These are phyloP conservation scores for Pinus taeda DNA, from an alignment of 75 land plant genomes.

Conservation along the genomic window DNA sequence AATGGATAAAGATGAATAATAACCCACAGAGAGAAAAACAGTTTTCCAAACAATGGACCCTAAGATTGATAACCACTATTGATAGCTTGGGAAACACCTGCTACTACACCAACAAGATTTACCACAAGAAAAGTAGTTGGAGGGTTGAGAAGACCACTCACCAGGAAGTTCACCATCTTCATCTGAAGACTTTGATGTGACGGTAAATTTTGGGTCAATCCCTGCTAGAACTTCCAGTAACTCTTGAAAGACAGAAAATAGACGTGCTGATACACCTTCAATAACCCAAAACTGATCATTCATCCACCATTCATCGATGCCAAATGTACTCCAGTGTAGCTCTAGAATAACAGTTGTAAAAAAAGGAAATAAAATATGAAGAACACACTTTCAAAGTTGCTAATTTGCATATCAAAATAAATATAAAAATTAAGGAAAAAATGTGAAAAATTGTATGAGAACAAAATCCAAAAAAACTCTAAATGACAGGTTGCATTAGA, in stretches of 20 bases:
- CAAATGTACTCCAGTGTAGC: constrained; percentile 90
- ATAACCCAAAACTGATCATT: constrained; percentile 99
- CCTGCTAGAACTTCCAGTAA: constrained; percentile 89
- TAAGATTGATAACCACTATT: constrained; percentile 89
- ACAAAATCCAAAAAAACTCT: not conserved
- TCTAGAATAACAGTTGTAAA: constrained; percentile 89
- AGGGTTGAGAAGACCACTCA: constrained; percentile 86
- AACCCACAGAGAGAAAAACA: constrained; percentile 89
- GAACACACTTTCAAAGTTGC: constrained; percentile 88
- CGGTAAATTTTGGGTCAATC: constrained; percentile 96
- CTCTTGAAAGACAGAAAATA: constrained; percentile 97
- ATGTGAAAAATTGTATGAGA: not conserved
- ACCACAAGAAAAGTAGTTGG: constrained; percentile 76
- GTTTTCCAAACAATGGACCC: constrained; percentile 88
- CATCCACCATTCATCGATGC: constrained; percentile 99
- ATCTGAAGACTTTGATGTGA: constrained; percentile 88
- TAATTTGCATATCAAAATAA: constrained; percentile 61
- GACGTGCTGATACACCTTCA: constrained; percentile 93
- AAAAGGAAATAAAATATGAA: constrained; percentile 86
- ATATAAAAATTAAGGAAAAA: not conserved
- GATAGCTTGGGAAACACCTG: constrained; percentile 79
- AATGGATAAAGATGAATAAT: constrained; percentile 91
- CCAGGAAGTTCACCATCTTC: constrained; percentile 86
- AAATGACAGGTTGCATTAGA: not conserved
- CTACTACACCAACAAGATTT: constrained; percentile 86